Evolutionary conservation across 371 early-diverging fungal genomes (phyloP), one percentile per base, ranked within the genome.

Genomic region (Sporodiniella umbellata): DNA sequence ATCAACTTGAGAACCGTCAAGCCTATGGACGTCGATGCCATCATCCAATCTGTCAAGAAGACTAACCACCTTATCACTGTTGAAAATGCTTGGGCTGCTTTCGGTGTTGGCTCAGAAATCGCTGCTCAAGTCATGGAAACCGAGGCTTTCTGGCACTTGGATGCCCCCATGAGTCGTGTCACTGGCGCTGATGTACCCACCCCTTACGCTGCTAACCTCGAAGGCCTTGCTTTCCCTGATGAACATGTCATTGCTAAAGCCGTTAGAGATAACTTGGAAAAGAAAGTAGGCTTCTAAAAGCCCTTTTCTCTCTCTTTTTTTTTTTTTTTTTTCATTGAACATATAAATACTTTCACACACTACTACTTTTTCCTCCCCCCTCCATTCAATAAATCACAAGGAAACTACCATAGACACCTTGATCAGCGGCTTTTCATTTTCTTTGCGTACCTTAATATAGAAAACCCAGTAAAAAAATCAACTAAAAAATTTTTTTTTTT

Each of bases 131-230:
- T 97, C 60, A 92, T 95, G 90, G 98, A 97, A 74, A 75, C 83
- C 42, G 94, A 96, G 56, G 96, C 89, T 37, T 98, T 96, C 71
- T 93, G 97, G 78, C 81, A 95, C 72, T 80, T 98, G 47, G 98
- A 98, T 81, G 89, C 93, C 37, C 98, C 98, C n/a, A 86, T 99
- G 51, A 68, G 76, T 59, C 91, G 99, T 62, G 83, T 99, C 42
- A 93, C 96, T 50, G 96, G 96, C 68, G 97, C 99, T 60, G 99
- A 99, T 78, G 84, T 96, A 48, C 99, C 99, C 48, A 99, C 95
- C 65, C 99, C 99, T 42, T 99, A 99, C 70, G 96, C 99, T 49
- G 70, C 83, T 63, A 96, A 97, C 84, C 81, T 99, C 40, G 99
- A 99, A 79, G 70, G 70, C 30, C 78, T 88, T 55, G 83, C 93